Percentiles rank a stretch among this genome's conserved stretches.
Conservation (phyloP, 768 basidiomycete genomes). For the Termitomyces sp. region DNA sequence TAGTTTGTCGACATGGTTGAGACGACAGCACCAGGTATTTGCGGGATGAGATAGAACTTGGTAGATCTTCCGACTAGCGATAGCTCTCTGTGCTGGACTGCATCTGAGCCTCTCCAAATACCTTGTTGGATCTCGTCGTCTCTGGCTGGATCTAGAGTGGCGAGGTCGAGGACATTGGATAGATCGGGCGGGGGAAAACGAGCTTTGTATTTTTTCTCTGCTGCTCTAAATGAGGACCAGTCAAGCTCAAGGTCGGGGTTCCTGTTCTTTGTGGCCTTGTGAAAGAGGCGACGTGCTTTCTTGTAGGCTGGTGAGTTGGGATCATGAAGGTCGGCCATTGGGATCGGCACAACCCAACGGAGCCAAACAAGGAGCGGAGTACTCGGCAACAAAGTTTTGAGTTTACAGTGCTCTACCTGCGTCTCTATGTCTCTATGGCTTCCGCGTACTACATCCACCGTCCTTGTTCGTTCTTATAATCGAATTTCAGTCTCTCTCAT, state of each 20-base stretch:
- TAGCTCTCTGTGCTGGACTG: constrained; percentile 31
- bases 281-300: constrained; percentile 51
- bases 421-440: constrained; percentile 73
- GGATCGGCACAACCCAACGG: constrained; percentile 18
- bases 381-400: constrained; percentile 6
- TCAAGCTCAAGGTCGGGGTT: constrained; percentile 37
- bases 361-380: constrained; percentile 24
- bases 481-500: constrained; percentile 23
- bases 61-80: constrained; percentile 17
- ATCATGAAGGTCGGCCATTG: constrained; percentile 36
- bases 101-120: constrained; percentile 44
- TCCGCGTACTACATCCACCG: constrained; percentile 48
- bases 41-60: constrained; percentile 46
- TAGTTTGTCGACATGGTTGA: neutral
- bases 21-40: constrained; percentile 50
- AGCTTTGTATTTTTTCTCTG: constrained; percentile 80
- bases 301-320: constrained; percentile 53
- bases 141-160: constrained; percentile 38
- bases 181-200: constrained; percentile 78
- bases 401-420: neutral
- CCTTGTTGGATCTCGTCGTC: constrained; percentile 39
- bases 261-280: constrained; percentile 59
- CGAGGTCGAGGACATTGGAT: constrained; percentile 64
- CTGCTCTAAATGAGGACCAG: constrained; percentile 74
- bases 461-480: constrained; percentile 38